Evolutionary conservation across 1,284 basidiomycete genomes (phyloP).

Genomic region (Cutaneotrichosporon dermatis): DNA sequence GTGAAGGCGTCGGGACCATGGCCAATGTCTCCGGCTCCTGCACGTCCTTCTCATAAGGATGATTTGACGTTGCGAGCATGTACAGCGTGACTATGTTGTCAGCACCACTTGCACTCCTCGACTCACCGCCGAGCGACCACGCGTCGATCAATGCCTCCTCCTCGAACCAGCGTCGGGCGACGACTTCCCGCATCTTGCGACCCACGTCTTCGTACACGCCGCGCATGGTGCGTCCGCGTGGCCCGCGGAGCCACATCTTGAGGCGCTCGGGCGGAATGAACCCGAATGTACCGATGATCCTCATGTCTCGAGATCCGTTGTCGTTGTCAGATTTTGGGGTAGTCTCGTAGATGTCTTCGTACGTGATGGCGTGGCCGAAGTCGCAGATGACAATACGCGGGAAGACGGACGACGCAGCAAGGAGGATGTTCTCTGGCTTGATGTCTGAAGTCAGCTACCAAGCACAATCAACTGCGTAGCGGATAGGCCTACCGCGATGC

Average conservation of each 20-base stretch:
- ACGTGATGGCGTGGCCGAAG: slow-evolving; percentile 57
- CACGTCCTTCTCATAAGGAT: slow-evolving; percentile 8
- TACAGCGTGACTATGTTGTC: slow-evolving; percentile 12
- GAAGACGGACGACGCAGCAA: slow-evolving; percentile 68
- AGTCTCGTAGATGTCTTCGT: slow-evolving; percentile 1
- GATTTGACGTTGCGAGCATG: neutral
- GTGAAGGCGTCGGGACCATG: neutral
- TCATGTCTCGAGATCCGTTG: neutral
- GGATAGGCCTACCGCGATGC: slow-evolving; percentile 61
- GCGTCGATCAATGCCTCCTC: slow-evolving; percentile 21
- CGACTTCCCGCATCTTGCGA: slow-evolving; percentile 9
- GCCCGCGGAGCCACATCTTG: slow-evolving; percentile 9
- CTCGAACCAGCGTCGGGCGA: slow-evolving; percentile 20
- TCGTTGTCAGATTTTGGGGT: neutral
- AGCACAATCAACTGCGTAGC: neutral
- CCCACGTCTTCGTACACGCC: slow-evolving; percentile 6
- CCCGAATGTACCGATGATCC: slow-evolving; percentile 15
- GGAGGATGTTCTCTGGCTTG: slow-evolving; percentile 52
- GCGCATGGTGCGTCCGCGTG: neutral
- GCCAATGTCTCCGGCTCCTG: neutral
- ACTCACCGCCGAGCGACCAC: slow-evolving; percentile 31
- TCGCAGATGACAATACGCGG: slow-evolving; percentile 78
- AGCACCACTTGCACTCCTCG: neutral
- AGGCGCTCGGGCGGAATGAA: slow-evolving; percentile 27
- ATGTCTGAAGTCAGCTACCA: neutral